Evolutionary conservation across 1,284 basidiomycete genomes (phyloP), one percentile per base, ranked within the genome.

Genomic region (Fistulinella cinereoalba): DNA sequence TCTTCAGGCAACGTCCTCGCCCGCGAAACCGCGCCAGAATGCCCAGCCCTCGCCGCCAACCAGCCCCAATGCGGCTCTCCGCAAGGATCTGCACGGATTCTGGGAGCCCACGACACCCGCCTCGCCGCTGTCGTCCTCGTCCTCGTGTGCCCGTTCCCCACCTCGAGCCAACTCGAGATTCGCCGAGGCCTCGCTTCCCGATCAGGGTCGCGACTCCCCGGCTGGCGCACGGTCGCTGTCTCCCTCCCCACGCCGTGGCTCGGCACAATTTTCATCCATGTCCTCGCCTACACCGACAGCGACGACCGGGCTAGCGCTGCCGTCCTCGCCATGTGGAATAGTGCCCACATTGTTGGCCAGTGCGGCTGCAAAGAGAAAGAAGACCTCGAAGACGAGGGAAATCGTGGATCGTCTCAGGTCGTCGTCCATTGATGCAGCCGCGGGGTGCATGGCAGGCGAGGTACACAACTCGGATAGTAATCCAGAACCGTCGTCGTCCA

Each of bases 351-450:
- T 61, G 39, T 40, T 61, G 8, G 45, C 58, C 2, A 55, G 54
- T 13, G 19, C 56, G 23, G 23, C 27, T 16, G 49, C 42, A 37
- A 61, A 65, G 37, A 55, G 54, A 13, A 63, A 61, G 50, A 61
- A 59, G 50, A 15, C 42, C 9, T 65, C 61, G 21, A 49, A 57
- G 33, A 61, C 63, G 46, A 57, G 61, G 19, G 60, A 61, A 45
- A 65, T 61, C 29, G 58, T 61, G 3, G 60, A 61, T 44, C 56
- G 47, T 25, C 18, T 65, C 39, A 57, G 59, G 46, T 62, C 59
- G 27, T 51, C 50, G 33, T 64, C 60, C 16, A 37, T 58, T 7
- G 57, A 62, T 49, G 48, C 29, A 1, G 61, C 52, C 12, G 61
- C 47, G 42, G 45, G 46, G 10, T n/a, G n/a, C n/a, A n/a, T n/a